Evolutionary conservation across 2,329 filamentous ascomycete genomes (phyloP).

Genomic region (Penicillium glabrum): DNA sequence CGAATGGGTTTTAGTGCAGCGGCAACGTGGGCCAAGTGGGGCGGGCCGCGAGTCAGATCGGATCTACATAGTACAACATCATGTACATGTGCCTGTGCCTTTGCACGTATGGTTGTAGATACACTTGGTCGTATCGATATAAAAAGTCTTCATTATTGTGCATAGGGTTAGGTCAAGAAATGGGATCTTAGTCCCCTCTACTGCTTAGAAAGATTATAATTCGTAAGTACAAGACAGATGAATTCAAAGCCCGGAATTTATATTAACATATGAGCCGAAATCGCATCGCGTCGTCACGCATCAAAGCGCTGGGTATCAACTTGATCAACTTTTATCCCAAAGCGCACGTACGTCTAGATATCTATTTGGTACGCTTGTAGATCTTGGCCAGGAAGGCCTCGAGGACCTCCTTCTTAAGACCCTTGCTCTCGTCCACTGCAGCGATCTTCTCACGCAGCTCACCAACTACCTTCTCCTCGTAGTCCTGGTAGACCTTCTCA

Average conservation of each 20-base stretch:
- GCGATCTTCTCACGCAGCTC: constrained; percentile 75
- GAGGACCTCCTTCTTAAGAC: constrained; percentile 87
- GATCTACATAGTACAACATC: not conserved
- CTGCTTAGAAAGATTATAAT: not conserved
- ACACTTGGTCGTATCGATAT: too few relatives aligned
- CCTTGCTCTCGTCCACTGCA: constrained; percentile 78
- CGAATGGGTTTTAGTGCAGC: not conserved
- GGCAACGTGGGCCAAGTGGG: not conserved
- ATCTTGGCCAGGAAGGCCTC: constrained; percentile 92
- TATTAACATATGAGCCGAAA: not conserved
- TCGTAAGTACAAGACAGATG: not conserved
- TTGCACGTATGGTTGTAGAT: too few relatives aligned
- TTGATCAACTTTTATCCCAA: not conserved
- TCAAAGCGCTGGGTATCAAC: constrained; percentile 14
- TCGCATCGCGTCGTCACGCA: constrained; percentile 3
- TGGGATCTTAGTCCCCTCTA: too few relatives aligned
- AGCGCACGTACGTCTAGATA: constrained; percentile 2
- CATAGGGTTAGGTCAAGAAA: too few relatives aligned
- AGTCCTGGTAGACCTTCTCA: constrained; percentile 78
- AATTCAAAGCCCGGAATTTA: not conserved
- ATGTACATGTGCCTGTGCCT: too few relatives aligned
- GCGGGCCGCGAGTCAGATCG: not conserved
- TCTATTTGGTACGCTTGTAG: constrained; percentile 94
- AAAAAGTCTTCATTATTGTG: too few relatives aligned
- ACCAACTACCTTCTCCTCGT: constrained; percentile 82